Evolutionary conservation across 768 basidiomycete species (phyloP).

Genomic region (Xerocomellus chrysenteron): DNA sequence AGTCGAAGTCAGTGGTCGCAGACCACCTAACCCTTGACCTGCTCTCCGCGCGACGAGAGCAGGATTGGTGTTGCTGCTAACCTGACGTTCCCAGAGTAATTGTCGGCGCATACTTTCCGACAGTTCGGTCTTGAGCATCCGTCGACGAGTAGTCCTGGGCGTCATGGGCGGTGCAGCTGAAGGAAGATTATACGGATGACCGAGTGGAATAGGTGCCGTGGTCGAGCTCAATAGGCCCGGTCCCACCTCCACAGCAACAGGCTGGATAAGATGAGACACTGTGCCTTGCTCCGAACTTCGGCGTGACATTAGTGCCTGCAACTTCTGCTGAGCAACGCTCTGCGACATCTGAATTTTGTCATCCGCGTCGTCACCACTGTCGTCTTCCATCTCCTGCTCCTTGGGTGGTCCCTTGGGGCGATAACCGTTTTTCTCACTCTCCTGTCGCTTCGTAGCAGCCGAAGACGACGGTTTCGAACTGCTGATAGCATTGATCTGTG

Average conservation of each 20-base stretch:
- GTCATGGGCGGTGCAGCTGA: slow-evolving; percentile 66
- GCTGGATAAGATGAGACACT: slow-evolving; percentile 22
- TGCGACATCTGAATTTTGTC: slow-evolving; percentile 56
- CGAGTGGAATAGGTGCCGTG: slow-evolving; percentile 57
- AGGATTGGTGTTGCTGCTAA: slow-evolving; percentile 51
- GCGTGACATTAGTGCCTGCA: slow-evolving; percentile 56
- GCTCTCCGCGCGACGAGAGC: slow-evolving; percentile 35
- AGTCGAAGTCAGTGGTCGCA: slow-evolving; percentile 37
- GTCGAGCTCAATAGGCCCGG: slow-evolving; percentile 28
- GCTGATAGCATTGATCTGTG: slow-evolving; percentile 42
- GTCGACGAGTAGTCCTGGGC: slow-evolving; percentile 79
- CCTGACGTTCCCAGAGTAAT: slow-evolving; percentile 76
- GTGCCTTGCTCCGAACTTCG: slow-evolving; percentile 35
- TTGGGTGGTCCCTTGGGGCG: slow-evolving; percentile 65
- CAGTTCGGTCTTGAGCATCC: slow-evolving; percentile 83
- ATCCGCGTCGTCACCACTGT: slow-evolving; percentile 50
- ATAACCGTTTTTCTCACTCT: slow-evolving; percentile 44
- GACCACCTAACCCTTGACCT: slow-evolving; percentile 27
- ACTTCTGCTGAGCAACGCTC: slow-evolving; percentile 67
- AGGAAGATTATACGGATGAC: slow-evolving; percentile 73
- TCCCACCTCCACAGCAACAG: slow-evolving; percentile 11
- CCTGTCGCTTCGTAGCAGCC: slow-evolving; percentile 20
- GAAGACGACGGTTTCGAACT: slow-evolving; percentile 28
- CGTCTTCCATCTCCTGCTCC: slow-evolving; percentile 67
- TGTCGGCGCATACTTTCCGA: slow-evolving; percentile 82